Evolutionary conservation across 2,329 filamentous ascomycete genomes (phyloP).

Genomic region (Nothomitra cinnamomea): DNA sequence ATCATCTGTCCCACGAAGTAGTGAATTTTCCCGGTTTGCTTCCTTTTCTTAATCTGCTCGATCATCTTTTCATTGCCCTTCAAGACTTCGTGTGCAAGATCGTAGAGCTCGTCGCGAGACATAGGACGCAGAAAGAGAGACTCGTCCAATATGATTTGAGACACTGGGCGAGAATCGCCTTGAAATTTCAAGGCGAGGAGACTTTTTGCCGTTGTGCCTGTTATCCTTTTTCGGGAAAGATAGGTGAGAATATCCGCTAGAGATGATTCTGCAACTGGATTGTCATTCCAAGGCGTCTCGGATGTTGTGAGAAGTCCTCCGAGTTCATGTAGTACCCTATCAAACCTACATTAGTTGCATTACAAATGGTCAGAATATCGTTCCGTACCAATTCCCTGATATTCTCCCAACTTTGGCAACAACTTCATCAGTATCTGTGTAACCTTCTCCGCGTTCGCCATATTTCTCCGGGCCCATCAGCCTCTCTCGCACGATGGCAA

Average conservation of each 20-base stretch:
- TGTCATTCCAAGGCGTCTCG: slow-evolving; percentile 24
- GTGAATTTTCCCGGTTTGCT: slow-evolving; percentile 46
- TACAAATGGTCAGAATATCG: not conserved
- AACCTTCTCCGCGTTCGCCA: not conserved
- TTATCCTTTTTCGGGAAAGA: slow-evolving; percentile 27
- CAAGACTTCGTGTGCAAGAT: slow-evolving; percentile 35
- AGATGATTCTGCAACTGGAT: slow-evolving; percentile 21
- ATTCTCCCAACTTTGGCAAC: slow-evolving; percentile 26
- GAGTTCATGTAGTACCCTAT: slow-evolving; percentile 32
- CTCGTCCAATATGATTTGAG: slow-evolving; percentile 38
- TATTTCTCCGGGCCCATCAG: slow-evolving; percentile 11
- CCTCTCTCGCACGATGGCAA: slow-evolving; percentile 24
- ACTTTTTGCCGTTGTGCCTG: slow-evolving; percentile 40
- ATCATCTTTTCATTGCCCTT: slow-evolving; percentile 39
- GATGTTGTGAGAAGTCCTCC: slow-evolving; percentile 27
- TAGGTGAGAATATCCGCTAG: slow-evolving; percentile 28
- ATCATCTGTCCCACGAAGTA: slow-evolving; percentile 57
- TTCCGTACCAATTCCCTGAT: slow-evolving; percentile 36
- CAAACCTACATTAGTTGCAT: not conserved
- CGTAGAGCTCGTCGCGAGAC: slow-evolving; percentile 36
- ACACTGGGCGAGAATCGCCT: slow-evolving; percentile 29
- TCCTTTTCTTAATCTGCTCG: slow-evolving; percentile 38
- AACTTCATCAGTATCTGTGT: not conserved
- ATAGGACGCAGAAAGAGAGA: slow-evolving; percentile 37
- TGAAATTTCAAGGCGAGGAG: slow-evolving; percentile 39